phyloP scores from a whole-genome alignment of 192 early-diverging fungal genomes.

The Linnemannia zychae region DNA sequence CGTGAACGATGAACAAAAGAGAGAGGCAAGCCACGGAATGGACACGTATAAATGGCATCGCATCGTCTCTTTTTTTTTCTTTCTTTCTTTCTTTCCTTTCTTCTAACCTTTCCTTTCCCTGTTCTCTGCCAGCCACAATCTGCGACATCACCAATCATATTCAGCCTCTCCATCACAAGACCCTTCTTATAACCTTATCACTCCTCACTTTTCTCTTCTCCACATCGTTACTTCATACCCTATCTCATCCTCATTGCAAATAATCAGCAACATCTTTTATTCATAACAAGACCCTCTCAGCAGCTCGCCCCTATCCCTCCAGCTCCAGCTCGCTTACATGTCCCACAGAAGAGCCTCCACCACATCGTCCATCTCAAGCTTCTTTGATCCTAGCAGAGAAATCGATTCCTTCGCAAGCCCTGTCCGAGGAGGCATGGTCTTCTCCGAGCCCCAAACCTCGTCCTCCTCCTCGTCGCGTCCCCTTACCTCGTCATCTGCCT shows the following conservation, averaged over 20 bases:
- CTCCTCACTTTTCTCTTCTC: slow-evolving; percentile 2
- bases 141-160: not conserved
- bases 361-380: slow-evolving; percentile 36
- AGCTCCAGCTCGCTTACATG: slow-evolving; percentile 21
- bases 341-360: slow-evolving; percentile 47
- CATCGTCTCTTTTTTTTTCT: not conserved
- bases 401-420: not conserved
- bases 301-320: not conserved
- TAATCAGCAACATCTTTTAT: not conserved
- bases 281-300: not conserved
- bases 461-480: not conserved
- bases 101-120: not conserved
- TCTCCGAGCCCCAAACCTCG: not conserved
- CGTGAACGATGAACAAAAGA: not conserved
- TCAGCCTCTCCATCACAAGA: not conserved
- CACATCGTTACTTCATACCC: not conserved
- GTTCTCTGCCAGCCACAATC: not conserved
- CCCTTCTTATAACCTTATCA: not conserved
- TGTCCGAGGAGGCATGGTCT: slow-evolving; percentile 26
- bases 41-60: not conserved
- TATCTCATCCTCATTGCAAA: not conserved
- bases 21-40: not conserved
- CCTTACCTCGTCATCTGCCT: not conserved
- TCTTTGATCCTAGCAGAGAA: slow-evolving; percentile 17
- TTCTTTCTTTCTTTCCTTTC: slow-evolving; percentile 6